phyloP scores from a whole-genome alignment of 306 rosid species.

The Inga oerstediana region DNA sequence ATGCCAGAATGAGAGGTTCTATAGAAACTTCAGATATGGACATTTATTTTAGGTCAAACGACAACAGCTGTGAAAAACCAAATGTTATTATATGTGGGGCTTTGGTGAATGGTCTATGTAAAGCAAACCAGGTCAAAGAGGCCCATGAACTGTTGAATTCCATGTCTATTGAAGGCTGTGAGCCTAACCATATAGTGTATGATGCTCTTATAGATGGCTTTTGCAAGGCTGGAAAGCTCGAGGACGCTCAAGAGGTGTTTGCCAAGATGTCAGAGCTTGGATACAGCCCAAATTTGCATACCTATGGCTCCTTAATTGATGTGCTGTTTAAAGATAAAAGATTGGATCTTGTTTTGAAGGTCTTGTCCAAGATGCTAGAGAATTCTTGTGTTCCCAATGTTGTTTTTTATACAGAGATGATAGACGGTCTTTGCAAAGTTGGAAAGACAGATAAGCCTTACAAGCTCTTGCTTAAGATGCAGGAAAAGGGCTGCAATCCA shows the following conservation, averaged over 20 bases:
- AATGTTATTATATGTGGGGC: conserved; percentile 81
- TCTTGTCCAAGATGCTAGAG: conserved; percentile 76
- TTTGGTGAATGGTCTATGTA: conserved; percentile 90
- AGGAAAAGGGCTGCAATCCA: conserved; percentile 77
- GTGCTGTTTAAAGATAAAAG: conserved; percentile 74
- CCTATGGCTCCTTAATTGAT: conserved; percentile 84
- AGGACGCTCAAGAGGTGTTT: conserved; percentile 79
- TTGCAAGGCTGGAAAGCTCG: conserved; percentile 78
- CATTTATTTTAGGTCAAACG: conserved; percentile 62
- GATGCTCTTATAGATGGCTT: conserved; percentile 89
- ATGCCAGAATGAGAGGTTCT: conserved; percentile 73
- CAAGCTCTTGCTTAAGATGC: conserved; percentile 84
- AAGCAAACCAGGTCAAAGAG: conserved; percentile 71
- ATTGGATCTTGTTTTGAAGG: conserved; percentile 75
- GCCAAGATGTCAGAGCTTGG: conserved; percentile 78
- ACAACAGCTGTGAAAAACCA: conserved; percentile 47
- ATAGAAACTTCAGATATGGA: conserved; percentile 58
- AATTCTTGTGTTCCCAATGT: conserved; percentile 78
- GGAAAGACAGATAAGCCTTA: conserved; percentile 81
- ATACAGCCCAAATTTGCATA: conserved; percentile 69
- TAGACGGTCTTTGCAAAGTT: conserved; percentile 81
- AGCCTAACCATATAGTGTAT: conserved; percentile 72
- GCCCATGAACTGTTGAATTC: conserved; percentile 66
- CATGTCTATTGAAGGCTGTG: conserved; percentile 68
- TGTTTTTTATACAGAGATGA: conserved; percentile 87